Conservation (phyloP, 164 flowering plant species). For the Aristolochia californica region DNA sequence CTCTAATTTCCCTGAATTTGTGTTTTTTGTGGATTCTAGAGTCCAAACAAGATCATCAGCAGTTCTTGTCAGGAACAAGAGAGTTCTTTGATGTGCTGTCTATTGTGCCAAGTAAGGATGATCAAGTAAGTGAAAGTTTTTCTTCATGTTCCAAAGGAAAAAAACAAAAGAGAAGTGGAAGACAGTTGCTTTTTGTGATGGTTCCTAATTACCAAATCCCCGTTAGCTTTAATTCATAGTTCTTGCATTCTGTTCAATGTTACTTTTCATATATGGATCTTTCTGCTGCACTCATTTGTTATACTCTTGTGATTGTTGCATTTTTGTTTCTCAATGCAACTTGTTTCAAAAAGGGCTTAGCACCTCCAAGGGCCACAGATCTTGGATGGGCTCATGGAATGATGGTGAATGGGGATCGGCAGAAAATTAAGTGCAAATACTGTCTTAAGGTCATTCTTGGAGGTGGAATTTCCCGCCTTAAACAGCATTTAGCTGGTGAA, state of each 20-base stretch:
- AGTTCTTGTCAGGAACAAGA: conserved; percentile 15
- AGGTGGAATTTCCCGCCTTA: conserved; percentile 39
- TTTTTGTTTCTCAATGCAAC: conserved; percentile 1
- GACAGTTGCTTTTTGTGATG: too few relatives aligned
- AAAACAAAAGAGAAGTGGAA: too few relatives aligned
- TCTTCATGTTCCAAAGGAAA: background rate
- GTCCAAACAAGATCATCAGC: conserved; percentile 15
- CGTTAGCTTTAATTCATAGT: background rate
- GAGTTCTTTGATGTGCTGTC: conserved; percentile 24
- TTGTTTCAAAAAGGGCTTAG: conserved; percentile 18
- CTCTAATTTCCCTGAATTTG: too few relatives aligned
- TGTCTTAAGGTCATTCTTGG: conserved; percentile 37
- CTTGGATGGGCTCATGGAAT: conserved; percentile 44
- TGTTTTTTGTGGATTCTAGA: conserved; percentile 9
- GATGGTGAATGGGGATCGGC: conserved; percentile 39
- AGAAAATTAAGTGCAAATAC: conserved; percentile 33
- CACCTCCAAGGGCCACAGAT: conserved; percentile 42
- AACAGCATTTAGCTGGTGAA: conserved; percentile 44
- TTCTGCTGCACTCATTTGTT: background rate
- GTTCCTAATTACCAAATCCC: too few relatives aligned
- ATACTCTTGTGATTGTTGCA: too few relatives aligned
- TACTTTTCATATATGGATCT: background rate
- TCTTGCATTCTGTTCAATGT: background rate
- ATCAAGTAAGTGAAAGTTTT: conserved; percentile 11
- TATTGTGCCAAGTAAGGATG: conserved; percentile 15